phyloP scores from a whole-genome alignment of 2,329 filamentous ascomycete species.

The Monilinia polystroma region DNA sequence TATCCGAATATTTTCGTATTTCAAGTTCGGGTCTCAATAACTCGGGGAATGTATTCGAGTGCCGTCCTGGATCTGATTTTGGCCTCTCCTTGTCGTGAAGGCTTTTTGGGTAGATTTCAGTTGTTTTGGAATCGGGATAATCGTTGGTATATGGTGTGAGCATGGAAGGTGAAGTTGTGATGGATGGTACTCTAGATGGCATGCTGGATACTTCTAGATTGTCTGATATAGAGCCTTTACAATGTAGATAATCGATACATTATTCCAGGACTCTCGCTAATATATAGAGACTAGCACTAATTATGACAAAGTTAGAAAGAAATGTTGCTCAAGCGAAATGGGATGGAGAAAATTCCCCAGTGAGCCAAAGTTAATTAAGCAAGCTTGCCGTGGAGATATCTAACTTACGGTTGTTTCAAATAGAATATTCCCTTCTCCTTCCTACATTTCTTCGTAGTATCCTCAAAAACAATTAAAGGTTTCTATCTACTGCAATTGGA shows the following conservation, averaged over 20 bases:
- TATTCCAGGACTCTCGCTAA: conserved; percentile 26
- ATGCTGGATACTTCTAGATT: not conserved
- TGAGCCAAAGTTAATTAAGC: too few relatives aligned
- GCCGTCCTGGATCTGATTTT: not conserved
- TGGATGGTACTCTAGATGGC: not conserved
- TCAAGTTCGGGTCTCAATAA: not conserved
- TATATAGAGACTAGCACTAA: conserved; percentile 32
- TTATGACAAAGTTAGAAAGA: not conserved
- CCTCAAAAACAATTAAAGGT: conserved; percentile 32
- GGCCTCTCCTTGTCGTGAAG: not conserved
- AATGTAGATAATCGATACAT: conserved; percentile 27
- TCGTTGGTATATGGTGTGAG: not conserved
- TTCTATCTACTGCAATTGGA: conserved; percentile 4
- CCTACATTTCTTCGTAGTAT: conserved; percentile 9
- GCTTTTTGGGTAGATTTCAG: not conserved
- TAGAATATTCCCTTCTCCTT: conserved; percentile 25
- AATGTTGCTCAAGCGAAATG: not conserved
- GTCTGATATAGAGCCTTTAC: not conserved
- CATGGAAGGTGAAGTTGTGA: not conserved
- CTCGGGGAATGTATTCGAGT: not conserved
- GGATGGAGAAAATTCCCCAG: not conserved
- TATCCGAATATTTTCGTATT: not conserved
- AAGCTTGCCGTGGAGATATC: not conserved
- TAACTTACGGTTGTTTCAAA: conserved; percentile 30
- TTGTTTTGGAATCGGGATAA: not conserved